Evolutionary conservation across 306 rosid species (phyloP), one percentile per base, ranked within the genome.

Genomic region (Lotus japonicus): DNA sequence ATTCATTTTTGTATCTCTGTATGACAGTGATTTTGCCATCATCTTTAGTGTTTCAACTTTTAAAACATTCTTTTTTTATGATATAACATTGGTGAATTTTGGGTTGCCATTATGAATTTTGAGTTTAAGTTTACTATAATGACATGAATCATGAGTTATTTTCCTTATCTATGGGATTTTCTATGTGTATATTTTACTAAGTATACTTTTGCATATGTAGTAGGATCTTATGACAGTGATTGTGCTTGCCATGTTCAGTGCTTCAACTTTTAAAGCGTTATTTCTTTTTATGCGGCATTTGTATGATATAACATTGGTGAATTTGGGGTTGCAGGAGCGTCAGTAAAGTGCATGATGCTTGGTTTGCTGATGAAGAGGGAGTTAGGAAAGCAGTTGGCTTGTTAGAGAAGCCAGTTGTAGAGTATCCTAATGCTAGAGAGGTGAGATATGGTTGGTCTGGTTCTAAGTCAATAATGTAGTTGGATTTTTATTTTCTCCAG

Each of bases 311-410:
- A 38, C 43, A 45, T 55, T 53, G 39, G 66, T 45, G 74, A 23
- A 65, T 57, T 77, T 63, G 51, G 51, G 66, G 36, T 74, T 65
- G 43, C 73, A 82, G 86, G 96, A 88, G 84, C n/a, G 81, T 85
- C 63, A 83, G 87, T 53, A 85, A 84, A 83, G 83, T 91, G 59
- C 88, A 83, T 35, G 97, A 91, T 68, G 84, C 79, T 50, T 91
- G 97, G 97, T 91, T 91, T 80, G 89, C 87, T 39, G 87, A 91
- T 66, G 96, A 91, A 79, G 82, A 73, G 36, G 28, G 8, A 66
- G 91, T 85, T 26, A 76, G 96, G 53, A 80, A 78, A 58, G 45
- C 53, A 9, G 85, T 88, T 76, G 97, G 96, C 58, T 85, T 91
- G 81, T 80, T 85, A 79, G 87, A 82, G 64, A 72, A 60, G 18